A percentile compares a stretch with the other conserved stretches of the same genome.
Conservation (phyloP, 306 rosid genomes). For the Cucurbita ficifolia region DNA sequence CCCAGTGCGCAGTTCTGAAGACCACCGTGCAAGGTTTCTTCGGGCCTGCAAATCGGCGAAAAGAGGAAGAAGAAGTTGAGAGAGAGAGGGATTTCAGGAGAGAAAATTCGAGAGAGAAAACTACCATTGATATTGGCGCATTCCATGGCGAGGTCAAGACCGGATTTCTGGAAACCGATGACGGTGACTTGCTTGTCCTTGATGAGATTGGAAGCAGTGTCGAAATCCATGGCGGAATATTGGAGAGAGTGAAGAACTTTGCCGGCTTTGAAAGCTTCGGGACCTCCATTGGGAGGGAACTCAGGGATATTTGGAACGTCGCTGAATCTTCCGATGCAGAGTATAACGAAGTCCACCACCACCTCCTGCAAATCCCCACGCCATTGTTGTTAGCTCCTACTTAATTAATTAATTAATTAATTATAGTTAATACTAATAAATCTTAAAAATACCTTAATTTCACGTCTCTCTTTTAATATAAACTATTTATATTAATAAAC, state of each 20-base stretch:
- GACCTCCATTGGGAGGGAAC: constrained; percentile 43
- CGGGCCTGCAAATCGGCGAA: constrained; percentile 19
- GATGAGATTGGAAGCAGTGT: constrained; percentile 19
- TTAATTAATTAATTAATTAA: no score
- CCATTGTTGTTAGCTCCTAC: neutral
- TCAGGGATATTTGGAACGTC: constrained; percentile 56
- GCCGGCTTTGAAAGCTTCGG: constrained; percentile 29
- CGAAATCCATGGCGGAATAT: constrained; percentile 33
- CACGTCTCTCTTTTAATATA: no score
- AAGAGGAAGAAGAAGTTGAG: neutral
- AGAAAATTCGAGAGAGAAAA: neutral
- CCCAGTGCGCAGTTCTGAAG: constrained; percentile 44
- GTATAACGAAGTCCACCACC: constrained; percentile 45
- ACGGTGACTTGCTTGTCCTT: constrained; percentile 36
- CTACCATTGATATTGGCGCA: constrained; percentile 44
- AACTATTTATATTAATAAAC: no score
- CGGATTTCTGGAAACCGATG: constrained; percentile 56
- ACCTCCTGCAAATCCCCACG: constrained; percentile 17
- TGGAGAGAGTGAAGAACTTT: constrained; percentile 40
- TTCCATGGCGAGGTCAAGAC: constrained; percentile 48
- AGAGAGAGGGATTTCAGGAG: neutral
- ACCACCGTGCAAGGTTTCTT: constrained; percentile 46
- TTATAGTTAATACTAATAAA: no score
- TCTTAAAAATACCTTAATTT: no score
- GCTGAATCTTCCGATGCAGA: constrained; percentile 63